Evolutionary conservation across 257 asterid species (phyloP).

Genomic region (Nicotiana paniculata): DNA sequence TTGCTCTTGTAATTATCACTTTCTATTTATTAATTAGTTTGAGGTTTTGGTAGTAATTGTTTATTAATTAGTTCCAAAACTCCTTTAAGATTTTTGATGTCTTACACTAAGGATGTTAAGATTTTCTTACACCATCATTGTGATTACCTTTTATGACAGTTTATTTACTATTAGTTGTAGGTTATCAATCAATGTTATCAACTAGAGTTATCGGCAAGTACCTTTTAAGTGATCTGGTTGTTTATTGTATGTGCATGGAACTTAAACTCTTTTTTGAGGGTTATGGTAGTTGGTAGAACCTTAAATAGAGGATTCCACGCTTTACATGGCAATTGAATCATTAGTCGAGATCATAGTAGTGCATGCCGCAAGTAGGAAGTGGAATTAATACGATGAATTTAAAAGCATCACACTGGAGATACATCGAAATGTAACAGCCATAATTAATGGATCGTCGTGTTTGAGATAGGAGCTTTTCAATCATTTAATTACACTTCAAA

Average conservation of each 20-base stretch:
- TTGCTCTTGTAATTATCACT: slow-evolving; percentile 53
- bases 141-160: no score
- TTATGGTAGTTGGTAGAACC: background rate
- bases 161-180: no score
- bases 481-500: background rate
- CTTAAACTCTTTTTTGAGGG: no score
- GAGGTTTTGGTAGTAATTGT: background rate
- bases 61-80: no score
- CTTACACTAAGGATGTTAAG: no score
- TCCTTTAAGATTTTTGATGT: no score
- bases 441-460: background rate
- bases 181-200: no score
- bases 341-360: background rate
- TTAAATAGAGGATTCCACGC: background rate
- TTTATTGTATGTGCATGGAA: no score
- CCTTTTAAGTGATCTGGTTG: no score
- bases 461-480: background rate
- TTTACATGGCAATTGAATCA: background rate
- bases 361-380: background rate
- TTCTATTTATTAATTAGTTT: background rate
- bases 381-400: background rate
- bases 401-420: background rate
- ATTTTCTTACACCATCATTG: no score
- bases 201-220: no score
- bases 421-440: background rate